Base-by-base conservation (phyloP, 2,329 filamentous ascomycete species). In the Arthroderma sp. region DNA sequence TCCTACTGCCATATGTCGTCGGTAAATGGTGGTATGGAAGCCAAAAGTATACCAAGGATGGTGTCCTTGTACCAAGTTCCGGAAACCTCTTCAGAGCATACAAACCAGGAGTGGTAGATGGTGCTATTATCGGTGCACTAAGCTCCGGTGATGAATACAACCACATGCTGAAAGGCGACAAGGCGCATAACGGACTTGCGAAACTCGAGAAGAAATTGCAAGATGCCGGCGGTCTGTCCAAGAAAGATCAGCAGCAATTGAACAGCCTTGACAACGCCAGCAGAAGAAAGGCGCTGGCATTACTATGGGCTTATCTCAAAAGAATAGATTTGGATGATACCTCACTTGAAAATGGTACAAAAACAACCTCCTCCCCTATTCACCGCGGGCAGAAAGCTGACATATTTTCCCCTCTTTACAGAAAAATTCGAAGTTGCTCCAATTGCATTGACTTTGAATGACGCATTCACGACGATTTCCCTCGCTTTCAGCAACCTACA, bases 11-110 rank as follows among this genome's bases (percentile, higher is more conserved):
- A 2, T 98, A 93, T 63, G 72, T 91, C 40, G 89, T 98, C 45
- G 91, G 91, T 40, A 87, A 83, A 48, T 98, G 91, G 91, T 98
- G 91, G 91, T 98, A 98, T 61, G 91, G 93, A 49, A 93, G 86
- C 31, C 89, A 94, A 65, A 78, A 82, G 56, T 78, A 85, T 65
- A 96, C 91, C 33, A 93, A 89, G 68, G 93, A 98, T 65, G 86
- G 86, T 54, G 83, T 96, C 28, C 73, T 94, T 45, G 82, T 95
- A 61, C 86, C 91, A 60, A 95, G 85, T 64, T 88, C 93, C 54
- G 93, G 93, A 64, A 88, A 86, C 53, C 76, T 98, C 47, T 96
- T 98, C 75, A 82, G 81, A 55, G 86, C 94, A 59, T 98, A 93
- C 66, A 80, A 85, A 52, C 88, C 94, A 44, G 77, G 79, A 51